A percentile compares a stretch with the other conserved stretches of the same genome.
Evolutionary conservation across 164 flowering plant genomes (phyloP).

Genomic region (Pachysandra terminalis): DNA sequence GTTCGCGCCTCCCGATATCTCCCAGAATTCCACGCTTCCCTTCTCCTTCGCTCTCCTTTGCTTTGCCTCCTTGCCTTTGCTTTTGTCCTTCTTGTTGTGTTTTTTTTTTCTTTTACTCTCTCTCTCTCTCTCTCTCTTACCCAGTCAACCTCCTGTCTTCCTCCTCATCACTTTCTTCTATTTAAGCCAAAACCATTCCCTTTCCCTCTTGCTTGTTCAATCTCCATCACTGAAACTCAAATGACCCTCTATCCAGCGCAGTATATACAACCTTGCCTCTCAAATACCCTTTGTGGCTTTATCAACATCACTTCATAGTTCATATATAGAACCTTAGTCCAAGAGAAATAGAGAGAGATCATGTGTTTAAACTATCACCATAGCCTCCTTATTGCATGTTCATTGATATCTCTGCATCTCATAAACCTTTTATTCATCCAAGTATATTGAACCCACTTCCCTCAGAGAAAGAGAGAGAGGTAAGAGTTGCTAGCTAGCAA

Average conservation of each 20-base stretch:
- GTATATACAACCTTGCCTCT: background rate
- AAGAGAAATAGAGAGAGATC: background rate
- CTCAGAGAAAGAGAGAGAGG: background rate
- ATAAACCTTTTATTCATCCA: background rate
- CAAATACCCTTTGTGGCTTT: background rate
- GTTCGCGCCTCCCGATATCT: constrained; percentile 53
- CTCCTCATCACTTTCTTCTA: constrained; percentile 16
- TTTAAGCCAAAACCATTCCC: constrained; percentile 24
- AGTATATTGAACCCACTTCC: background rate
- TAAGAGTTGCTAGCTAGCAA: background rate
- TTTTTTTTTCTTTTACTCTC: constrained; percentile 6
- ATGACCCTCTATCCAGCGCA: background rate
- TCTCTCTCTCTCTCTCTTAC: background rate
- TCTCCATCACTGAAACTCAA: constrained; percentile 28
- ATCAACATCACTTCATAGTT: too few relatives aligned
- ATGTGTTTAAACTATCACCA: background rate
- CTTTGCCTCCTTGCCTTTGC: background rate
- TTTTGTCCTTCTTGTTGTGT: background rate
- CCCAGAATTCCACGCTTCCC: constrained; percentile 70
- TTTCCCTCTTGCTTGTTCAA: constrained; percentile 25
- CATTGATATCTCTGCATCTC: background rate
- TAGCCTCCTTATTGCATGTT: background rate
- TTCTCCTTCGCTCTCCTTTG: background rate
- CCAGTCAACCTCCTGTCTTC: constrained; percentile 27
- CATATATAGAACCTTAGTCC: too few relatives aligned